These are phyloP conservation scores for Phlebopus sp. DNA, from an alignment of 1,284 basidiomycete species.

Conservation along the genomic window DNA sequence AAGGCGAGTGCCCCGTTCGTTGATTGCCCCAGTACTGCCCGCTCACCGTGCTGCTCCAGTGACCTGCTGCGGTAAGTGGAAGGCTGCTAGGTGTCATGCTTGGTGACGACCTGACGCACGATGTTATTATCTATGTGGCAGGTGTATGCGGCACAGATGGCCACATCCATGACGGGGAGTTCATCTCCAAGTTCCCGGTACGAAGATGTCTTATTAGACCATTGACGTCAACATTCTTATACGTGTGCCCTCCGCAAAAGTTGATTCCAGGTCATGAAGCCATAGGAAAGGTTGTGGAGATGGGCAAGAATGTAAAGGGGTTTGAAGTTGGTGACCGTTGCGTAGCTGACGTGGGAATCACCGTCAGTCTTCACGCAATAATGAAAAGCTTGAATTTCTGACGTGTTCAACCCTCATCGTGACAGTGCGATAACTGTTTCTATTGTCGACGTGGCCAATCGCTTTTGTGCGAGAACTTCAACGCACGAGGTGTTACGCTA, in stretches of 20 bases:
- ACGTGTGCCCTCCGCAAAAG: constrained; percentile 36
- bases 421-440: constrained; percentile 76
- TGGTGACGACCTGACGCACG: background rate
- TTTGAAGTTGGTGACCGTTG: constrained; percentile 74
- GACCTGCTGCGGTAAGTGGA: constrained; percentile 43
- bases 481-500: constrained; percentile 69
- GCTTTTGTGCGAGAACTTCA: constrained; percentile 77
- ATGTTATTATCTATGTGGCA: constrained; percentile 8
- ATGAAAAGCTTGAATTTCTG: background rate
- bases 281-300: constrained; percentile 63
- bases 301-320: constrained; percentile 69
- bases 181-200: constrained; percentile 74
- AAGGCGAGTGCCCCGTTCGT: constrained; percentile 37
- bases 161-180: constrained; percentile 78
- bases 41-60: constrained; percentile 34
- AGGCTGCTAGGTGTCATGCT: background rate
- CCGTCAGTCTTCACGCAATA: constrained; percentile 38
- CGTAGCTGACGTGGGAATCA: constrained; percentile 70
- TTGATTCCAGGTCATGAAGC: constrained; percentile 83
- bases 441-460: constrained; percentile 77
- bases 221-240: constrained; percentile 12
- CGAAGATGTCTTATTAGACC: constrained; percentile 8
- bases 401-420: constrained; percentile 1
- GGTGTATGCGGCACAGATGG: constrained; percentile 78
- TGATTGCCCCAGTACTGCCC: background rate